Conservation (phyloP, 345 rosid genomes). For the Rubroshorea leprosula region DNA sequence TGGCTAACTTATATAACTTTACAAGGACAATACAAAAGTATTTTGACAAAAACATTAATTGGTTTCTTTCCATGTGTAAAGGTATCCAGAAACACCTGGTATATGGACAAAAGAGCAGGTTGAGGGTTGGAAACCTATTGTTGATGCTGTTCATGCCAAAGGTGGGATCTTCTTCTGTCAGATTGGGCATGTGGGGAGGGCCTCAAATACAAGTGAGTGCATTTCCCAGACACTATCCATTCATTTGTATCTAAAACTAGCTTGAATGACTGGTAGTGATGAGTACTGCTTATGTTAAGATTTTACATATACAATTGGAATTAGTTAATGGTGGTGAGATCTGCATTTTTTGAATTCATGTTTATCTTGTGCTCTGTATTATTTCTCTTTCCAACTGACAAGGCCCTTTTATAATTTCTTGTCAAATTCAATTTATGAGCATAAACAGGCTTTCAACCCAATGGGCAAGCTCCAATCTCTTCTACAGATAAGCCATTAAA, state of each 20-base stretch:
- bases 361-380: too few species aligned
- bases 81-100: constrained; percentile 48
- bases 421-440: too few species aligned
- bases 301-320: too few species aligned
- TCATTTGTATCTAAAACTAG: too few species aligned
- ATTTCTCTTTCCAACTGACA: too few species aligned
- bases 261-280: too few species aligned
- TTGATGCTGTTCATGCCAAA: constrained; percentile 71
- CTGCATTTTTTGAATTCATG: too few species aligned
- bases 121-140: constrained; percentile 87
- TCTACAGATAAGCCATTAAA: neutral
- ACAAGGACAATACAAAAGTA: too few species aligned
- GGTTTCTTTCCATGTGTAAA: constrained; percentile 2
- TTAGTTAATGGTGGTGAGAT: too few species aligned
- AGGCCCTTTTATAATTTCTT: too few species aligned
- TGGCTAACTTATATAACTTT: neutral
- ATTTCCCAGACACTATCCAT: too few species aligned
- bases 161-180: constrained; percentile 68
- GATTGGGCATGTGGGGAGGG: constrained; percentile 66
- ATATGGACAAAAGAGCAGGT: constrained; percentile 74
- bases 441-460: neutral
- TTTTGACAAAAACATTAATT: neutral
- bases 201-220: constrained; percentile 38
- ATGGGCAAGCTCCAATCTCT: neutral
- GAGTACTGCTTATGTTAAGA: too few species aligned